phyloP scores from a whole-genome alignment of 768 basidiomycete genomes.

The Daedaleopsis sinensis region DNA sequence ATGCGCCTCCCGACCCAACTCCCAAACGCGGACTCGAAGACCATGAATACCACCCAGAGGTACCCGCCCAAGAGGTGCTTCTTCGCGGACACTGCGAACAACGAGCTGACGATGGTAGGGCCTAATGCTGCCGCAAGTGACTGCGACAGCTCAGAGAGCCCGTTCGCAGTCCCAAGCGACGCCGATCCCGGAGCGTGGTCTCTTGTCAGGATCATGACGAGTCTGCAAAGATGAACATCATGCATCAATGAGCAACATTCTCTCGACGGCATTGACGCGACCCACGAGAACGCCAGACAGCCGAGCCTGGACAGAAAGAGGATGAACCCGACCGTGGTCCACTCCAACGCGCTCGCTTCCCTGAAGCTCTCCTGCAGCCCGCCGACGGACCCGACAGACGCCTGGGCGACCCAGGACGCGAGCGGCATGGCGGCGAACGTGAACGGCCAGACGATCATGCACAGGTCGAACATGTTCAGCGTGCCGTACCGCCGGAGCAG shows the following conservation, averaged over 20 bases:
- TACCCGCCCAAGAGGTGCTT: constrained; percentile 26
- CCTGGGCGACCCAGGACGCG: constrained; percentile 49
- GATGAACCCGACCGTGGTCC: constrained; percentile 51
- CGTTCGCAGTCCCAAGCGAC: constrained; percentile 35
- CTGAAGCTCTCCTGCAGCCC: not conserved
- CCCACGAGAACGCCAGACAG: constrained; percentile 57
- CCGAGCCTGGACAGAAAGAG: constrained; percentile 49
- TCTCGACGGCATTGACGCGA: constrained; percentile 11
- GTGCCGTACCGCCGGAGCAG: constrained; percentile 53
- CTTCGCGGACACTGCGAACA: constrained; percentile 31
- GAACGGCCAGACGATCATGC: constrained; percentile 56
- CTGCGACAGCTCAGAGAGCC: constrained; percentile 36
- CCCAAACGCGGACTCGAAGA: constrained; percentile 22
- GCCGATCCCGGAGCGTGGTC: constrained; percentile 30
- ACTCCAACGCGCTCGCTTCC: constrained; percentile 40
- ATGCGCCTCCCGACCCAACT: constrained; percentile 23
- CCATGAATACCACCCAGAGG: constrained; percentile 29
- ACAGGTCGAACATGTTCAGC: constrained; percentile 52
- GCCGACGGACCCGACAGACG: constrained; percentile 20
- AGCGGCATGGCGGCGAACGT: constrained; percentile 53
- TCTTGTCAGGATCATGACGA: constrained; percentile 37
- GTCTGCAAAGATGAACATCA: constrained; percentile 16
- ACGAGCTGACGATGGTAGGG: constrained; percentile 32
- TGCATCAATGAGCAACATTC: not conserved
- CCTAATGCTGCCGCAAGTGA: constrained; percentile 30